A percentile compares a stretch with the other conserved stretches of the same genome.
Evolutionary conservation across 78 protist species (phyloP).

Genomic region (Dictyostelium firmibasis): DNA sequence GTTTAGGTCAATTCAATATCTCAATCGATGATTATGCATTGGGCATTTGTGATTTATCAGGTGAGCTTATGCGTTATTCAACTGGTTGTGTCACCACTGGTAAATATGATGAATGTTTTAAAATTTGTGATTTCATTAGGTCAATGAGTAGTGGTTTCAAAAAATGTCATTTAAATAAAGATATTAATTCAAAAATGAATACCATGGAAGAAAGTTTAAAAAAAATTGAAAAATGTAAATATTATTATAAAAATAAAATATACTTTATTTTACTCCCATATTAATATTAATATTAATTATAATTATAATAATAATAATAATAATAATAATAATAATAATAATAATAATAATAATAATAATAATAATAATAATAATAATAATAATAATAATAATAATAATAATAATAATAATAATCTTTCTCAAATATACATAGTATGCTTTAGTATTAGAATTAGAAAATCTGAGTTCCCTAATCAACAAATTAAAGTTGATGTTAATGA

Average conservation of each 20-base stretch:
- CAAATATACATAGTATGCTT: constrained; percentile 31
- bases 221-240: constrained; percentile 58
- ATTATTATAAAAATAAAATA: not conserved
- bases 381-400: too few species aligned
- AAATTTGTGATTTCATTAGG: constrained; percentile 30
- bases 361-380: too few species aligned
- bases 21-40: constrained; percentile 59
- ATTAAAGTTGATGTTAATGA: not conserved
- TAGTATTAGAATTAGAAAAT: constrained; percentile 53
- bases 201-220: constrained; percentile 37
- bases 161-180: constrained; percentile 10
- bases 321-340: too few species aligned
- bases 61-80: constrained; percentile 67
- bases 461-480: constrained; percentile 39
- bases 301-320: too few species aligned
- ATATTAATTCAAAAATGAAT: constrained; percentile 1
- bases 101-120: constrained; percentile 23
- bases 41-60: constrained; percentile 74
- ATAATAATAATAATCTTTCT: not conserved
- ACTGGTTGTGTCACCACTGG: constrained; percentile 18
- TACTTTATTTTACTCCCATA: too few species aligned
- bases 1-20: constrained; percentile 22
- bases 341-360: too few species aligned
- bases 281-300: too few species aligned
- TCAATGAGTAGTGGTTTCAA: constrained; percentile 1